Percentiles rank a stretch among this genome's conserved stretches.
phyloP scores from a whole-genome alignment of 2,329 filamentous ascomycete species.

The Cladosporium sp. region DNA sequence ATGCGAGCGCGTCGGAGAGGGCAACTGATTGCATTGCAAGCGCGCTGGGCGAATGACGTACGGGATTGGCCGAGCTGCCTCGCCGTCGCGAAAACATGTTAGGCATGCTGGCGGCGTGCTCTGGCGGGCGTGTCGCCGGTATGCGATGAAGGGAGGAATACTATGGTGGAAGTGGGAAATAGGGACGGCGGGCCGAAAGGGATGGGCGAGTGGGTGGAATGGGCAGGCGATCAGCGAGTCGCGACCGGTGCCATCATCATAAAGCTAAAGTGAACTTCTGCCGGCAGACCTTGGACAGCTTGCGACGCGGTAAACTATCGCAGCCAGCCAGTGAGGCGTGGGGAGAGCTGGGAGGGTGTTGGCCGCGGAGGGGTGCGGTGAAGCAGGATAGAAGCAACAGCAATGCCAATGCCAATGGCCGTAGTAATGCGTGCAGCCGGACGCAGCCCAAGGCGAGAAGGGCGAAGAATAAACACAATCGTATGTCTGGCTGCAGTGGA shows the following conservation, averaged over 20 bases:
- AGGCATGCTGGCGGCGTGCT: slow-evolving; percentile 18
- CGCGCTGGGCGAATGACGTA: slow-evolving; percentile 23
- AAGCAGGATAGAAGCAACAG: no score
- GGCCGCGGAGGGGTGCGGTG: no score
- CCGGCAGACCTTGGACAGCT: neutral
- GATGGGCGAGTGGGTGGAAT: neutral
- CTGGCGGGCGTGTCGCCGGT: neutral
- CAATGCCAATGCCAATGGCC: no score
- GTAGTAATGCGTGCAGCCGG: no score
- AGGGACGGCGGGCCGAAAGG: slow-evolving; percentile 1
- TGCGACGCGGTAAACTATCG: neutral
- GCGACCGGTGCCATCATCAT: slow-evolving; percentile 6
- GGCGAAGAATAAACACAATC: no score
- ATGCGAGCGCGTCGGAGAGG: neutral
- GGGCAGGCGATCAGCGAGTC: slow-evolving; percentile 5
- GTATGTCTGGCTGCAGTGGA: no score
- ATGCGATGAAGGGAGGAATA: neutral
- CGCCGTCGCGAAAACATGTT: slow-evolving; percentile 27
- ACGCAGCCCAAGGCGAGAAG: no score
- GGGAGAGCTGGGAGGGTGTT: no score
- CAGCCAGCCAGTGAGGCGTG: no score
- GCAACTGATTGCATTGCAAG: slow-evolving; percentile 7
- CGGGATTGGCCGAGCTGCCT: slow-evolving; percentile 23
- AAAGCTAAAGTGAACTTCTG: slow-evolving; percentile 5
- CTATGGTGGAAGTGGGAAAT: neutral